Percentiles rank a stretch among this genome's conserved stretches.
Conservation (phyloP, 2,329 filamentous ascomycete species). For the Aspergillus hiratsukae region DNA sequence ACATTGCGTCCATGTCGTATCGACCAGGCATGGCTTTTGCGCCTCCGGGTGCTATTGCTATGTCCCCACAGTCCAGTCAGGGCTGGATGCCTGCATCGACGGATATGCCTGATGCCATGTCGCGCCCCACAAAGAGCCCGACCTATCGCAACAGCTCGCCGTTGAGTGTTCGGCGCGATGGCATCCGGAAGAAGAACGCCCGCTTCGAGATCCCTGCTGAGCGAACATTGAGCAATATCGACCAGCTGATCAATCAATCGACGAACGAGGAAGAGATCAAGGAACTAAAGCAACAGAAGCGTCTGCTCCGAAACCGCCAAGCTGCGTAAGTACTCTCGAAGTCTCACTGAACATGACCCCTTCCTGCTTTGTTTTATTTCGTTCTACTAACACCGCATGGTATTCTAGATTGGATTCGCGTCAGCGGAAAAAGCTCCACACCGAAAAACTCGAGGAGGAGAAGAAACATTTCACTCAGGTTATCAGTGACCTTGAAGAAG, state of each 20-base stretch:
- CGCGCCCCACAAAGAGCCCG: conserved; percentile 60
- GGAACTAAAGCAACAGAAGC: conserved; percentile 97
- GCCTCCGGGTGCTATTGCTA: conserved; percentile 46
- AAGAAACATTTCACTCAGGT: conserved; percentile 83
- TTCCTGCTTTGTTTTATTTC: conserved; percentile 17
- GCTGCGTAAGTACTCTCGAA: conserved; percentile 70
- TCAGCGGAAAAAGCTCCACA: conserved; percentile 97
- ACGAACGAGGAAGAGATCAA: conserved; percentile 84
- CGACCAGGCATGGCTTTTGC: conserved; percentile 49
- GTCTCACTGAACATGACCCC: background rate
- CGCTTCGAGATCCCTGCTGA: conserved; percentile 95
- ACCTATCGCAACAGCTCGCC: conserved; percentile 68
- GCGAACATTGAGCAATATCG: conserved; percentile 90
- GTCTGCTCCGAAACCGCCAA: conserved; percentile 88
- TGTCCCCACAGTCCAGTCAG: conserved; percentile 60
- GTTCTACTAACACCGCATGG: conserved; percentile 5
- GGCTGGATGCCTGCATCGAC: conserved; percentile 50
- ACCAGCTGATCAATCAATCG: conserved; percentile 81
- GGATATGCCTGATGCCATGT: conserved; percentile 46
- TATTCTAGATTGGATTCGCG: conserved; percentile 76
- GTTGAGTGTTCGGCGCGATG: conserved; percentile 68
- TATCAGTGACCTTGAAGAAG: conserved; percentile 74
- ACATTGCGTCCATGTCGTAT: conserved; percentile 38
- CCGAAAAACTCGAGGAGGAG: conserved; percentile 91
- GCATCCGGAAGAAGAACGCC: conserved; percentile 98